Percentiles rank a stretch among this genome's conserved stretches.
Evolutionary conservation across 768 basidiomycete genomes (phyloP).

Genomic region (Lentinula edodes): DNA sequence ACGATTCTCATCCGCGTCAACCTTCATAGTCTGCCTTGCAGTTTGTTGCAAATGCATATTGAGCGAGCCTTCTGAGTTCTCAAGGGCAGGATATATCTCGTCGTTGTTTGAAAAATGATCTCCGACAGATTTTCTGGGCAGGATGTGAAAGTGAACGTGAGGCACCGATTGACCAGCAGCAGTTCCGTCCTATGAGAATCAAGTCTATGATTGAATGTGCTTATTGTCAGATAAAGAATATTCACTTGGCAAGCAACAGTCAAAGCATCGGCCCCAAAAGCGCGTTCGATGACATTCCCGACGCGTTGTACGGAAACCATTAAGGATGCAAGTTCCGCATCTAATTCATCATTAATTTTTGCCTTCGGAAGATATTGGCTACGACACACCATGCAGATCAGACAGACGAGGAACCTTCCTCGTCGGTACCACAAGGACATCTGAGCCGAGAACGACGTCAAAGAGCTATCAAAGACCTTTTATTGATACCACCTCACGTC

Average conservation of each 20-base stretch:
- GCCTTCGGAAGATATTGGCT: not conserved
- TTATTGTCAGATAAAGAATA: not conserved
- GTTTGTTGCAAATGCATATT: slow-evolving; percentile 27
- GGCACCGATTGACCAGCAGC: slow-evolving; percentile 82
- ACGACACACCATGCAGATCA: slow-evolving; percentile 42
- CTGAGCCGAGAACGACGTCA: slow-evolving; percentile 22
- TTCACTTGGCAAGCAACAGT: slow-evolving; percentile 87
- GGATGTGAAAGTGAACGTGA: slow-evolving; percentile 94
- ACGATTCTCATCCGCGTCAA: slow-evolving; percentile 70
- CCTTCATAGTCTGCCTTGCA: slow-evolving; percentile 33
- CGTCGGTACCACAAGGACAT: slow-evolving; percentile 58
- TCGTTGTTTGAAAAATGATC: slow-evolving; percentile 69
- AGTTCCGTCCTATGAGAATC: slow-evolving; percentile 61
- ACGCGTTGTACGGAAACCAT: slow-evolving; percentile 79
- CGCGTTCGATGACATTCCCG: slow-evolving; percentile 74
- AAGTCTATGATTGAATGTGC: not conserved
- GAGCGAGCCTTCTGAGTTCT: slow-evolving; percentile 53
- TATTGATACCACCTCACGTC: slow-evolving; percentile 56
- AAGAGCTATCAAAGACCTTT: not conserved
- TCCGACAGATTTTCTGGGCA: slow-evolving; percentile 72
- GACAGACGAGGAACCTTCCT: slow-evolving; percentile 50
- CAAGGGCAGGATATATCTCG: slow-evolving; percentile 76
- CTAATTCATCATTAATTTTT: slow-evolving; percentile 14
- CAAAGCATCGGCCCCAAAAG: slow-evolving; percentile 75
- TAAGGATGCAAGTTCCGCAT: slow-evolving; percentile 71